Evolutionary conservation across 192 early-diverging fungal species (phyloP), one percentile per base, ranked within the genome.

Genomic region (Gonapodya sp.): DNA sequence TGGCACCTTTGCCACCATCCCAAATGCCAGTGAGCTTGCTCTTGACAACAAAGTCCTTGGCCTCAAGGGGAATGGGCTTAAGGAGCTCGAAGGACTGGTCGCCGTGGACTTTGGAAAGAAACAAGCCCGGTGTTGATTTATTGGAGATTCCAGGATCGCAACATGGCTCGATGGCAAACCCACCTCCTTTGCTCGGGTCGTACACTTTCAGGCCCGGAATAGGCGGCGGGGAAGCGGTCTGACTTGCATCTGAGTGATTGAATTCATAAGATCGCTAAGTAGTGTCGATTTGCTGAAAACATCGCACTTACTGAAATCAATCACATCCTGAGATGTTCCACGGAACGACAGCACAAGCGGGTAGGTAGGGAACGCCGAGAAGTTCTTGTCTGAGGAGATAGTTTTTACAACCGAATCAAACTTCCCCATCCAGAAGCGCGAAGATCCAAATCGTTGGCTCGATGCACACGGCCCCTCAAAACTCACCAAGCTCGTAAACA

Each of bases 1-100:
- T 85, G 91, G 93, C 92, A 1, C 92, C 92, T 84, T 89, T 89
- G 24, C 92, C 93, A 75, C 92, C 92, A 83, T 94, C 93, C 82
- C 91, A 94, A 0, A 94, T 90, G 33, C 93, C 93, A 1, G 83
- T 82, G 30, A 93, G 80, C 0, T 83, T 91, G 31, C 85, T 88
- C 14, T 86, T 82, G 0, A 92, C 74, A n/a, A 85, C 85, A 82
- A 93, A 93, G 18, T 85, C 83, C n/a, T 92, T 92, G 1, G 88
- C 85, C 2, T 80, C 46, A 2, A 93, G 93, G n/a, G 93, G 80
- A 18, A 34, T 32, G 24, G 88, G 88, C 34, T 83, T 84, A 34
- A 92, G 74, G 2, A 92, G 79, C 81, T 94, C 92, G 36, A 91
- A 83, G 46, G 83, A 86, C 80, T 94, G 93, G 79, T 94, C 93